Percentiles rank a stretch among this genome's conserved stretches.
These are phyloP conservation scores for Quercus wislizeni DNA, from an alignment of 306 rosid genomes.

Conservation along the genomic window DNA sequence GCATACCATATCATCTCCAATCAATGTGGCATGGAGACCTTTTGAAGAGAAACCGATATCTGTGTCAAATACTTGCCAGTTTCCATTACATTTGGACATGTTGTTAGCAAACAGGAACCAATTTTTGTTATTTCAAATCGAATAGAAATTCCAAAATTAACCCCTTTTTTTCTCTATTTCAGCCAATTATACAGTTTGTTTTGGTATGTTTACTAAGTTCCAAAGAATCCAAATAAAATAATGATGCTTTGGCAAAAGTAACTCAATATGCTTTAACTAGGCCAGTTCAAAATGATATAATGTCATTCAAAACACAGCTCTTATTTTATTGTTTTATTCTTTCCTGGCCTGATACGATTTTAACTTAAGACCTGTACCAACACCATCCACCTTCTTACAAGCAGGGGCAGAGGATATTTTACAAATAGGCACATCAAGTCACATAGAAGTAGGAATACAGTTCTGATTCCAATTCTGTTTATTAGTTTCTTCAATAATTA, in stretches of 20 bases:
- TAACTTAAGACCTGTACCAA: neutral
- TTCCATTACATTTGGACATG: neutral
- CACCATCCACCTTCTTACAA: neutral
- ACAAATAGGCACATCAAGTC: neutral
- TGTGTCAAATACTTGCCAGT: neutral
- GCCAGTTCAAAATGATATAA: too few species aligned
- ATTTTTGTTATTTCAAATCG: neutral
- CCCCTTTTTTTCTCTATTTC: neutral
- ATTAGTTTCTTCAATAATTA: too few species aligned
- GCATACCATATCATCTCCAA: neutral
- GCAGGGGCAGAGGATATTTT: neutral
- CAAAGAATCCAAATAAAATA: neutral
- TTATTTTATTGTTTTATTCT: neutral
- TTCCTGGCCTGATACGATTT: neutral
- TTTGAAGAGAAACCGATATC: neutral
- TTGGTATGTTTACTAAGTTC: neutral
- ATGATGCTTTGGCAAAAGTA: neutral
- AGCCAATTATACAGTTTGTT: neutral
- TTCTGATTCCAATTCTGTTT: too few species aligned
- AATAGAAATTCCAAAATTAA: neutral
- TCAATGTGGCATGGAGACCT: neutral
- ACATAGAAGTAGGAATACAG: neutral
- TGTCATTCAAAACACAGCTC: neutral
- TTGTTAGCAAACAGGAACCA: neutral
- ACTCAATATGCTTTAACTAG: neutral